Conservation (phyloP, 495 filamentous ascomycete genomes). For the Delitschia confertaspora region DNA sequence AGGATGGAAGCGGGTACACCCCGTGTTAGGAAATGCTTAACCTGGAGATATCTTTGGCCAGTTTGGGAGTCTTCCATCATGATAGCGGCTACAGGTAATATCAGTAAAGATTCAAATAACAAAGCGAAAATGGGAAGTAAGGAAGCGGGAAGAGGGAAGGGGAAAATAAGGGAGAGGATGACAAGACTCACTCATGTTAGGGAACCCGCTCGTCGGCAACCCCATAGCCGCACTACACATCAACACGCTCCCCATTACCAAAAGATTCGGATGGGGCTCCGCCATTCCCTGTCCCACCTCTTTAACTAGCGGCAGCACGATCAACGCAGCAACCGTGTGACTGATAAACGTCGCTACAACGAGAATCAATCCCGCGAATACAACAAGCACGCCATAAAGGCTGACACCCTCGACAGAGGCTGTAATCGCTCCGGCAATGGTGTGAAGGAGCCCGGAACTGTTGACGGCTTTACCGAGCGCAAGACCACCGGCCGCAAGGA, state of each 20-base stretch:
- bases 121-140: neutral
- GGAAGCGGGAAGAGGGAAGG: conserved; percentile 3
- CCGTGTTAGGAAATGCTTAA: conserved; percentile 86
- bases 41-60: conserved; percentile 82
- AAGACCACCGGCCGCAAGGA: conserved; percentile 88
- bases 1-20: conserved; percentile 81
- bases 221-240: conserved; percentile 75
- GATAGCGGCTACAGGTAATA: conserved; percentile 62
- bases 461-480: conserved; percentile 92
- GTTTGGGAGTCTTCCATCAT: conserved; percentile 96
- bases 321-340: conserved; percentile 92
- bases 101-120: conserved; percentile 27
- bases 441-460: conserved; percentile 84
- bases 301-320: conserved; percentile 83
- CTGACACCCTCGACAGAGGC: conserved; percentile 63
- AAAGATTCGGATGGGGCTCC: conserved; percentile 82
- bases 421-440: conserved; percentile 70
- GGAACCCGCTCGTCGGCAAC: conserved; percentile 90
- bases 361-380: conserved; percentile 76
- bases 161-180: neutral
- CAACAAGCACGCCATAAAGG: conserved; percentile 77
- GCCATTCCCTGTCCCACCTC: conserved; percentile 76
- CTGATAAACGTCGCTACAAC: conserved; percentile 97
- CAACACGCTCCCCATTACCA: conserved; percentile 76
- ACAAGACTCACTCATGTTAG: conserved; percentile 87